phyloP scores from a whole-genome alignment of 495 filamentous ascomycete species.

The Aspergillus steynii region DNA sequence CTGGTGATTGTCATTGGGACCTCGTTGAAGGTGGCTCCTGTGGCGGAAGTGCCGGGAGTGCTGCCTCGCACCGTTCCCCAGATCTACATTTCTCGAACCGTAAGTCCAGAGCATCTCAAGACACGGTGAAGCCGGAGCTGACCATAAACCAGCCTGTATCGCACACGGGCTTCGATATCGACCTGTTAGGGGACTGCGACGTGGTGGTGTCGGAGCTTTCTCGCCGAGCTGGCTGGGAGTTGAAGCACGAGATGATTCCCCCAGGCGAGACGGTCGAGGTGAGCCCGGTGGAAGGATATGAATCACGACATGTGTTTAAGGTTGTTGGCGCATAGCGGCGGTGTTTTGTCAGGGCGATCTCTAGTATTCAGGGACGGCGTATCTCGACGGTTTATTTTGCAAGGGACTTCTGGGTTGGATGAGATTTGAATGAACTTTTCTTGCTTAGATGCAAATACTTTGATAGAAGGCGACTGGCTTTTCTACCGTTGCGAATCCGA shows the following conservation, averaged over 20 bases:
- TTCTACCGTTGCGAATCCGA: background rate
- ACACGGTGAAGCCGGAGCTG: slow-evolving; percentile 5
- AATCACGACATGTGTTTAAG: slow-evolving; percentile 65
- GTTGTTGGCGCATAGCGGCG: slow-evolving; percentile 48
- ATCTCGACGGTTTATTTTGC: slow-evolving; percentile 19
- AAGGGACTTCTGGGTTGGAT: slow-evolving; percentile 2
- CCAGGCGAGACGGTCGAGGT: slow-evolving; percentile 60
- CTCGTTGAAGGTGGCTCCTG: slow-evolving; percentile 92
- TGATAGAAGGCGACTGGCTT: background rate
- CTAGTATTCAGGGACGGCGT: slow-evolving; percentile 30
- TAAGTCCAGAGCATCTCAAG: slow-evolving; percentile 32
- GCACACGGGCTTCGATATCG: slow-evolving; percentile 93
- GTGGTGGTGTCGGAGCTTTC: slow-evolving; percentile 88
- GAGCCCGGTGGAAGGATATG: slow-evolving; percentile 58
- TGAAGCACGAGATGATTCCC: slow-evolving; percentile 87
- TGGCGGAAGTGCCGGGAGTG: slow-evolving; percentile 84
- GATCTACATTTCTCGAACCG: slow-evolving; percentile 87
- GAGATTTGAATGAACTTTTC: background rate
- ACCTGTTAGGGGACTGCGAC: slow-evolving; percentile 92
- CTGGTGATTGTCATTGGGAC: slow-evolving; percentile 97
- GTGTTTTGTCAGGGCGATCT: slow-evolving; percentile 37
- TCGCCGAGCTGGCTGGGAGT: slow-evolving; percentile 79
- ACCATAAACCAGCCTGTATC: slow-evolving; percentile 59
- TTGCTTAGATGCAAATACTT: background rate
- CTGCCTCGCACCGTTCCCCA: slow-evolving; percentile 80